Evolutionary conservation across 1,284 basidiomycete species (phyloP).

Genomic region (Ceratobasidium sp.): DNA sequence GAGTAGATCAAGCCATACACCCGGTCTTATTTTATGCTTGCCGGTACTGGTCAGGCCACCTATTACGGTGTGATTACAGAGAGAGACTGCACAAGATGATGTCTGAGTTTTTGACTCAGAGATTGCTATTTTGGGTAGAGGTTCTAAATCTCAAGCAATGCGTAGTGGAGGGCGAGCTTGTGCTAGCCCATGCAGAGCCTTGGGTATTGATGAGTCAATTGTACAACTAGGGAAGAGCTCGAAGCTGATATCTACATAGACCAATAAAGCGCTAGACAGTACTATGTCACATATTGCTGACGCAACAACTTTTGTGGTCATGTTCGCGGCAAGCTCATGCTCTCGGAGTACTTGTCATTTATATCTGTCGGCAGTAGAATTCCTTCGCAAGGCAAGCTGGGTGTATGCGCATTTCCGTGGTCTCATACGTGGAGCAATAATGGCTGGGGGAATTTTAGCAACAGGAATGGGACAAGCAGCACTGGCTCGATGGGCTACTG

Average conservation of each 20-base stretch:
- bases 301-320: background rate
- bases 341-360: background rate
- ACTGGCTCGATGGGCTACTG: background rate
- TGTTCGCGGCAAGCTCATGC: background rate
- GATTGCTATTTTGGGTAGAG: slow-evolving; percentile 8
- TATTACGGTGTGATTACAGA: background rate
- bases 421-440: background rate
- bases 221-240: background rate
- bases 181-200: background rate
- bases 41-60: background rate
- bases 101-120: background rate
- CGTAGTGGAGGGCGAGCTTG: background rate
- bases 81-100: background rate
- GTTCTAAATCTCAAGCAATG: background rate
- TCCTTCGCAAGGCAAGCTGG: background rate
- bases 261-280: background rate
- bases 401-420: background rate
- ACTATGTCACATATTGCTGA: background rate
- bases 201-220: background rate
- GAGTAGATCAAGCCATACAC: background rate
- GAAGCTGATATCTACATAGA: background rate
- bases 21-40: background rate
- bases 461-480: background rate
- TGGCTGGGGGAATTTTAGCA: background rate
- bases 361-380: background rate